Conservation (phyloP, 2,329 filamentous ascomycete species). For the Ceratocystis harringtonii region DNA sequence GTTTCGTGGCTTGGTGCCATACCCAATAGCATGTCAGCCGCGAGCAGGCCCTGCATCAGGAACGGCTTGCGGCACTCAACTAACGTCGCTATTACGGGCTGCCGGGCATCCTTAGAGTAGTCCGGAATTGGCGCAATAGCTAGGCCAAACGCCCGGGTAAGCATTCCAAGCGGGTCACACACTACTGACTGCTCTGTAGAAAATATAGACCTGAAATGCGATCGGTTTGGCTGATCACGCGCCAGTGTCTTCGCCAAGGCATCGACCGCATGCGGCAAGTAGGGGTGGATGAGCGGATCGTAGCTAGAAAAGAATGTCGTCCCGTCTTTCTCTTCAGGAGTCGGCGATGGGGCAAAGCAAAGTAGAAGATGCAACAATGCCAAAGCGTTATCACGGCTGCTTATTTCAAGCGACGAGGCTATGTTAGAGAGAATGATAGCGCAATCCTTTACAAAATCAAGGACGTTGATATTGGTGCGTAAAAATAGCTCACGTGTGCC, state of each 20-base stretch:
- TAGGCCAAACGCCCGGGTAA: conserved; percentile 76
- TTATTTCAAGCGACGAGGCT: conserved; percentile 62
- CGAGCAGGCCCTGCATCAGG: conserved; percentile 80
- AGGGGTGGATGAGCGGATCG: conserved; percentile 67
- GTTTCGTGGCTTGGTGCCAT: conserved; percentile 58
- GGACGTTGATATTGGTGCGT: conserved; percentile 64
- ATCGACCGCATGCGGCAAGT: conserved; percentile 80
- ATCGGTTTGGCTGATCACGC: conserved; percentile 81
- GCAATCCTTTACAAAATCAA: conserved; percentile 96
- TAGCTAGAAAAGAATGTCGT: conserved; percentile 62
- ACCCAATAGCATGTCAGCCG: conserved; percentile 73
- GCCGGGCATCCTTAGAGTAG: conserved; percentile 37
- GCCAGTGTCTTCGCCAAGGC: conserved; percentile 82
- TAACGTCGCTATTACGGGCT: conserved; percentile 46
- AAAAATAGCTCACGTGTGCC: conserved; percentile 81
- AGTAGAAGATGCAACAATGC: conserved; percentile 79
- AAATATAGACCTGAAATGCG: conserved; percentile 71
- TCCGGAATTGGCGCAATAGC: conserved; percentile 77
- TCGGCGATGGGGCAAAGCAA: conserved; percentile 70
- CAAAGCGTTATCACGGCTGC: conserved; percentile 72
- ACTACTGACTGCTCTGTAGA: conserved; percentile 47
- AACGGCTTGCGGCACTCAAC: conserved; percentile 76
- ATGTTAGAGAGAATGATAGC: conserved; percentile 83
- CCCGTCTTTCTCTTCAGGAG: conserved; percentile 41
- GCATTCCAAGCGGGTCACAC: conserved; percentile 55